Base-by-base conservation (phyloP, 495 filamentous ascomycete species). In the Astrocystis sublimbata region DNA sequence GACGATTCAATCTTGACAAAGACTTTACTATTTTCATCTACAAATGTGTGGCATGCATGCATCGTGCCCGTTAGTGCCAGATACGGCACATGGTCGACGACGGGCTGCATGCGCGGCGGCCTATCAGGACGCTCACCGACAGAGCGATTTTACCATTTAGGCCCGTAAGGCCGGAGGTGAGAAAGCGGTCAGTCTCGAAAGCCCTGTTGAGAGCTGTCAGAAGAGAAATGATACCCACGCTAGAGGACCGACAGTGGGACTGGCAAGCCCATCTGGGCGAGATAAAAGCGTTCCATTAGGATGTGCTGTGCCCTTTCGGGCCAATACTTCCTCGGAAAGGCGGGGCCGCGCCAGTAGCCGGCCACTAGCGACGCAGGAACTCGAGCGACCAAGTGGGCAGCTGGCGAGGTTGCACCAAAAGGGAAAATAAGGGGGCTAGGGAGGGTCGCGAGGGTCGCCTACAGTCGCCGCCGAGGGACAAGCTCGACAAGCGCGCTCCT, bases 161-260 rank as follows among this genome's bases (percentile, higher is more conserved):
- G 49, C 49, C 30, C 21, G 42, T 56, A 30, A 42, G 36, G 35
- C 24, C 15, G 36, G 17, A 56, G 38, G 36, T 42, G 52, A 56
- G 36, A 24, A n/a, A 42, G 52, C 52, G 52, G 52, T 56, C 52
- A 56, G 52, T 41, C 21, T 42, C 35, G 36, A 55, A 36, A 31
- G 35, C n/a, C 33, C 35, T 41, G 17, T 42, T 23, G 36, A 55
- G 51, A 31, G 35, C n/a, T 38, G 52, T 6, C 36, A 21, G 21
- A 54, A 40, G 51, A 54, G 51, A 54, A 24, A 49, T 30, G 46
- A 30, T 23, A 30, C 46, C 46, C 46, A 23, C 46, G 17, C 9
- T 49, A 30, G 46, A 13, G 46, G 24, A 30, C 24, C 13, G 35
- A 8, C 7, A 4, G 51, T 40, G 51, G 51, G 30, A 23, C 19